Percentiles rank a stretch among this genome's conserved stretches.
Evolutionary conservation across 2,329 filamentous ascomycete species (phyloP).

Genomic region (Diaporthe capsici): DNA sequence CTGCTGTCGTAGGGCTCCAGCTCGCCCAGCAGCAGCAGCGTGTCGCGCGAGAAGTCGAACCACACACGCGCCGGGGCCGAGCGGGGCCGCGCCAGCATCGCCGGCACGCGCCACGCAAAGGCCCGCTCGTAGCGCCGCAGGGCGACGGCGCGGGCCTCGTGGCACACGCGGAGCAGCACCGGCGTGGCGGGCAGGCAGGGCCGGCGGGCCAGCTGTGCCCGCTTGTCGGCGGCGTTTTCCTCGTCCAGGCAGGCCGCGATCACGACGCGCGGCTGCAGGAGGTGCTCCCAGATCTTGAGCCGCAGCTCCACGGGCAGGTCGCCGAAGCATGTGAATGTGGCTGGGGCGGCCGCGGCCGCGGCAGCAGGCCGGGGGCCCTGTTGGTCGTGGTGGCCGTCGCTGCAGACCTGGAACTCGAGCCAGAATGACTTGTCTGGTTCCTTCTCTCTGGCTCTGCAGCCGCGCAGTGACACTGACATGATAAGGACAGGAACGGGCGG

Average conservation of each 20-base stretch:
- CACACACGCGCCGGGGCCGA: conserved; percentile 54
- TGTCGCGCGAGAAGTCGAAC: conserved; percentile 64
- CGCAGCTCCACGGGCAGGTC: conserved; percentile 63
- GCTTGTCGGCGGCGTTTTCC: conserved; percentile 47
- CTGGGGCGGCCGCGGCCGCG: conserved; percentile 9
- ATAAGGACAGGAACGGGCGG: background rate
- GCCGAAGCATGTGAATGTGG: conserved; percentile 54
- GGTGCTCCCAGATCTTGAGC: conserved; percentile 61
- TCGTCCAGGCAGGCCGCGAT: conserved; percentile 58
- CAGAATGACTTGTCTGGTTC: conserved; percentile 51
- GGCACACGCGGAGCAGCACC: conserved; percentile 60
- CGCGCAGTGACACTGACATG: conserved; percentile 23
- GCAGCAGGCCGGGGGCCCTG: background rate
- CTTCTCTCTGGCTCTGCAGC: conserved; percentile 30
- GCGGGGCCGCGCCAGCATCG: conserved; percentile 49
- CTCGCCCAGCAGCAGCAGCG: conserved; percentile 63
- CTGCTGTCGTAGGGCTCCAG: conserved; percentile 62
- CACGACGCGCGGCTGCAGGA: conserved; percentile 62
- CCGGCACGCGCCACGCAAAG: conserved; percentile 63
- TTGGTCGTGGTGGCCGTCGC: conserved; percentile 48
- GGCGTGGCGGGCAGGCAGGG: conserved; percentile 49
- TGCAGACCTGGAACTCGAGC: conserved; percentile 62
- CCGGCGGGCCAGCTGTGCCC: conserved; percentile 43
- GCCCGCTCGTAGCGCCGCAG: conserved; percentile 60
- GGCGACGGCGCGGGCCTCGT: conserved; percentile 59